Base-by-base conservation (phyloP, 176 grass and related monocot species). In the Phoenix dactylifera region DNA sequence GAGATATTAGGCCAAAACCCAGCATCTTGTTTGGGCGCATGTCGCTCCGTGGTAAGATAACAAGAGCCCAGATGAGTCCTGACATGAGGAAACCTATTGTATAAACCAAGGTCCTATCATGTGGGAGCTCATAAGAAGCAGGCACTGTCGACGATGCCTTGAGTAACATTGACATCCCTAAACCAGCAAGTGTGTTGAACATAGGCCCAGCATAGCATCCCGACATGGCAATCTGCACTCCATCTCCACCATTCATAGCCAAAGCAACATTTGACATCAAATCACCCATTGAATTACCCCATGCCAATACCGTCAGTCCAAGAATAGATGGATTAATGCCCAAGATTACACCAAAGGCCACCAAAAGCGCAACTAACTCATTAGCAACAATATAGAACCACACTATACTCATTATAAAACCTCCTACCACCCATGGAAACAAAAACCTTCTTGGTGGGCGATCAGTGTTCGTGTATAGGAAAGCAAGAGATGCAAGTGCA, bases 381-480 rank as follows among this genome's bases (percentile, higher is more conserved):
- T 92, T 98, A 12, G 93, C 93, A 32, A 89, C 63, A 73, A 98
- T 92, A 67, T 98, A 98, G 72, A 98, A 98, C 93, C 93, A 98
- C 48, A 75, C 24, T 58, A 98, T 98, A 69, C 93, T 98, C 93
- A 98, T 98, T n/a, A 89, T 51, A 78, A 98, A 98, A 10, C 93
- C 93, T 73, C 93, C 93, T 57, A 92, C 85, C 19, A 98, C 93
- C 93, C 93, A 98, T 26, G 87, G 87, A 57, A 98, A 80, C 53
- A 92, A 72, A 71, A 74, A 98, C 63, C 87, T 98, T 56, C 84
- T 35, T 18, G 93, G 93, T 62, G 93, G 87, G 10, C 66, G 59
- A 12, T 92, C 93, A 20, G 64, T 55, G 28, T 52, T 79, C 10
- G 93, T 98, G 81, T 61, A 92, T 26, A 77, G 58, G 62, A 80